These are phyloP conservation scores for Dactylonectria macrodidyma DNA, from an alignment of 2,329 filamentous ascomycete species.

Conservation along the genomic window DNA sequence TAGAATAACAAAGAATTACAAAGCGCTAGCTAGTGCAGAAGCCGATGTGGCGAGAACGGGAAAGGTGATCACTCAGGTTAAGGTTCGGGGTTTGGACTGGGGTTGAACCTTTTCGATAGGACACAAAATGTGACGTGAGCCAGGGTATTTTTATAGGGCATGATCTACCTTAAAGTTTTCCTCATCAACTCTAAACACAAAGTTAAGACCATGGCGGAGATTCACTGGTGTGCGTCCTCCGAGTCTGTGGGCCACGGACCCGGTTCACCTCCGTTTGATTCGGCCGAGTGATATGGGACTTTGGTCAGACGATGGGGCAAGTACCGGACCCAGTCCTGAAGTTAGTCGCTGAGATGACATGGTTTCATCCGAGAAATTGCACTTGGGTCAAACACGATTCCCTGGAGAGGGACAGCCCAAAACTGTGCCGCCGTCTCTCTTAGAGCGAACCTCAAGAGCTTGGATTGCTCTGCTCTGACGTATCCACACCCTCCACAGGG, in stretches of 20 bases:
- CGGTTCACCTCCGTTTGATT: conserved; percentile 2
- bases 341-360: background rate
- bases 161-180: no score
- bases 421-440: background rate
- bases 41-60: no score
- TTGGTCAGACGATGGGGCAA: background rate
- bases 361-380: background rate
- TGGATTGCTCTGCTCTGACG: background rate
- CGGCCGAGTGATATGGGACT: background rate
- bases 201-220: background rate
- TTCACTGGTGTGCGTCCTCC: background rate
- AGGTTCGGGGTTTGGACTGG: no score
- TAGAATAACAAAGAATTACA: no score
- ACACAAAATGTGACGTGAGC: no score
- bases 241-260: background rate
- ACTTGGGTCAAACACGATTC: background rate
- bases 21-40: no score
- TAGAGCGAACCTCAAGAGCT: background rate
- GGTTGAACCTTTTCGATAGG: background rate
- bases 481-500: background rate
- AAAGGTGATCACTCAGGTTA: no score
- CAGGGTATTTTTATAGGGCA: no score
- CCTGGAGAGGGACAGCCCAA: no score
- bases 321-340: background rate
- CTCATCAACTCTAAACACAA: background rate